phyloP scores from a whole-genome alignment of 176 grass and related monocot species.

The Eleusine indica region DNA sequence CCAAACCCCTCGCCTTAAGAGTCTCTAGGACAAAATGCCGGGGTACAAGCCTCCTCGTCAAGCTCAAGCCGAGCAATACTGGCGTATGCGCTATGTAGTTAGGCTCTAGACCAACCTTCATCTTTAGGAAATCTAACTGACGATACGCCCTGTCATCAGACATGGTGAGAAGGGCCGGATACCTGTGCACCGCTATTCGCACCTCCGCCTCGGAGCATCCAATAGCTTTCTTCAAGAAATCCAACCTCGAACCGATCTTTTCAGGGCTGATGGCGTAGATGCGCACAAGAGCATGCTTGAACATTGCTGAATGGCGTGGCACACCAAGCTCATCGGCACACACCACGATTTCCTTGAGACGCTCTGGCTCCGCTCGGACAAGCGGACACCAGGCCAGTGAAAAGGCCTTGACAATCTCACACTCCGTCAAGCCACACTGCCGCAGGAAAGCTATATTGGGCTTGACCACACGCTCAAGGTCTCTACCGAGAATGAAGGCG shows the following conservation, averaged over 20 bases:
- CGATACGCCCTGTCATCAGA: neutral
- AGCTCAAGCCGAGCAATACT: slow-evolving; percentile 20
- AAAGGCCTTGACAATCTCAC: neutral
- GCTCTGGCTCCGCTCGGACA: neutral
- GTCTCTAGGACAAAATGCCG: slow-evolving; percentile 32
- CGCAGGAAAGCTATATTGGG: neutral
- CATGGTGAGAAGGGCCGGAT: neutral
- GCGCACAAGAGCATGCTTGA: neutral
- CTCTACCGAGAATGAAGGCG: neutral
- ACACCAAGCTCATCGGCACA: neutral
- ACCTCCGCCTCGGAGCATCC: slow-evolving; percentile 46
- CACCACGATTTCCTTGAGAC: neutral
- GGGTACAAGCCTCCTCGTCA: slow-evolving; percentile 44
- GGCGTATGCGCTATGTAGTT: slow-evolving; percentile 31
- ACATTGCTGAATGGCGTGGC: neutral
- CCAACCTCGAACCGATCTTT: neutral
- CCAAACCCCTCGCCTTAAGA: slow-evolving; percentile 53
- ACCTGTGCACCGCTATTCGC: slow-evolving; percentile 6
- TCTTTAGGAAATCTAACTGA: slow-evolving; percentile 42
- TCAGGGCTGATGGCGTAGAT: neutral
- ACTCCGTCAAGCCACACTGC: neutral
- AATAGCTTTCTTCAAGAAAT: slow-evolving; percentile 44
- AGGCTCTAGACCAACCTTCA: slow-evolving; percentile 26
- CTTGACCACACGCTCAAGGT: neutral
- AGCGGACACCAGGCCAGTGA: neutral